Evolutionary conservation across 2,329 filamentous ascomycete species (phyloP), one percentile per base, ranked within the genome.

Genomic region (Sclerotinia glacialis): DNA sequence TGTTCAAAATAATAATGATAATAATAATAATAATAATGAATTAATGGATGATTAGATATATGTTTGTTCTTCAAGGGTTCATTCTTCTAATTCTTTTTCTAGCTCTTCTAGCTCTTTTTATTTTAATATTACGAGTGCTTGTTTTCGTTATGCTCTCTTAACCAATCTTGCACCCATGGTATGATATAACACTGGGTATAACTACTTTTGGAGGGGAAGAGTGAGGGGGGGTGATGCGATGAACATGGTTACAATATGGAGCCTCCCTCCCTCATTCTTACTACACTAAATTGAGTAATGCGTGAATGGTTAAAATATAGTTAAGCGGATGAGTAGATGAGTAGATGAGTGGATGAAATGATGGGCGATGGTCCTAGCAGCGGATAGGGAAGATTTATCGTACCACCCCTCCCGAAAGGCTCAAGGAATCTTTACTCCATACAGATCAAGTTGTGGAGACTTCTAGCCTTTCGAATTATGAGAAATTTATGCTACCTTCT

Each of bases 331-430:
- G n/a, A n/a, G n/a, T n/a, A n/a, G n/a, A n/a, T n/a, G 7, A 53
- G 50, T 21, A 11, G 12, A 14, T 54, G 34, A 58, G 37, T 54
- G 52, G 31, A 59, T 59, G 40, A 59, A 46, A 44, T 46, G 55
- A 59, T 59, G 40, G 50, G 26, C 26, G 31, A 47, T 47, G 40
- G 37, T 14, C 50, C 9, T 31, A 34, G 50, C 46, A 26, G 37
- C 37, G 37, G 42, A 56, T 56, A 44, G 56, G 37, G 67, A 56
- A 53, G 46, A 21, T 61, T 61, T 54, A 26, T 37, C 37, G 47
- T 54, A 23, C 64, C 53, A 66, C 64, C 46, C 64, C 53, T 61
- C 64, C 46, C 55, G 47, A 66, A 61, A 61, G 34, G 46, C 14
- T 64, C 46, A 65, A 65, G 47, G 64, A 59, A 59, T 42, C 11